These are phyloP conservation scores for Xerocomus brunneocitrinus DNA, from an alignment of 768 basidiomycete species.

Conservation along the genomic window DNA sequence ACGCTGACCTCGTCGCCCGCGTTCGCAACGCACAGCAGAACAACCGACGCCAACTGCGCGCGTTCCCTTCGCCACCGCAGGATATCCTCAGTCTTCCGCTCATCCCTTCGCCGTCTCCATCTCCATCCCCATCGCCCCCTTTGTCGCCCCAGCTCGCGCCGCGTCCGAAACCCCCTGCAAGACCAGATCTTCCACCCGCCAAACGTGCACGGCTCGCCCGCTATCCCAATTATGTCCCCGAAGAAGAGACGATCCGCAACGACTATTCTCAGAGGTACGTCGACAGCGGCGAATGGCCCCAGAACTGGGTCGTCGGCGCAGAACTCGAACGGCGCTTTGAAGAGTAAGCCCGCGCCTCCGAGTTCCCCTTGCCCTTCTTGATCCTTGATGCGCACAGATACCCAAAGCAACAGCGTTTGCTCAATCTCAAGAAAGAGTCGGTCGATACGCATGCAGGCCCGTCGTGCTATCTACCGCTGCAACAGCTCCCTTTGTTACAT, in stretches of 20 bases:
- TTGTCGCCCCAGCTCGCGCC: slow-evolving; percentile 39
- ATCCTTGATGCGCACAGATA: slow-evolving; percentile 51
- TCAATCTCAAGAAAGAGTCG: slow-evolving; percentile 76
- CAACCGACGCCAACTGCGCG: slow-evolving; percentile 52
- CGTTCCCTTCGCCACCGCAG: slow-evolving; percentile 50
- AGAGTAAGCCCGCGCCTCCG: slow-evolving; percentile 60
- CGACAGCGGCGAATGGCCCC: slow-evolving; percentile 88
- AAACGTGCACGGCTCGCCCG: slow-evolving; percentile 69
- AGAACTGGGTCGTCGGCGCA: slow-evolving; percentile 88
- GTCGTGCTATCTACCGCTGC: slow-evolving; percentile 65
- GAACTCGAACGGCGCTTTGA: slow-evolving; percentile 85
- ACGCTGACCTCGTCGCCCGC: slow-evolving; percentile 53
- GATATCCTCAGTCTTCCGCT: slow-evolving; percentile 54
- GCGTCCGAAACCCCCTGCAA: slow-evolving; percentile 34
- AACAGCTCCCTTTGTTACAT: slow-evolving; percentile 51
- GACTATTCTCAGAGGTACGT: slow-evolving; percentile 92
- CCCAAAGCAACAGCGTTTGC: slow-evolving; percentile 85
- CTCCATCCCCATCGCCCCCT: slow-evolving; percentile 46
- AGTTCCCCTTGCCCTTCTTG: not conserved
- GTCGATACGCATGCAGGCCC: slow-evolving; percentile 67
- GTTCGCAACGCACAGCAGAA: slow-evolving; percentile 53
- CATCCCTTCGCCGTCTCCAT: slow-evolving; percentile 52
- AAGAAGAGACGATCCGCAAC: slow-evolving; percentile 95
- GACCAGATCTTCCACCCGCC: slow-evolving; percentile 55
- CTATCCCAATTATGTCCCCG: slow-evolving; percentile 80